Percentiles rank a stretch among this genome's conserved stretches.
Evolutionary conservation across 352 stramenopile genomes (phyloP).

Genomic region (Phytophthora quininea): DNA sequence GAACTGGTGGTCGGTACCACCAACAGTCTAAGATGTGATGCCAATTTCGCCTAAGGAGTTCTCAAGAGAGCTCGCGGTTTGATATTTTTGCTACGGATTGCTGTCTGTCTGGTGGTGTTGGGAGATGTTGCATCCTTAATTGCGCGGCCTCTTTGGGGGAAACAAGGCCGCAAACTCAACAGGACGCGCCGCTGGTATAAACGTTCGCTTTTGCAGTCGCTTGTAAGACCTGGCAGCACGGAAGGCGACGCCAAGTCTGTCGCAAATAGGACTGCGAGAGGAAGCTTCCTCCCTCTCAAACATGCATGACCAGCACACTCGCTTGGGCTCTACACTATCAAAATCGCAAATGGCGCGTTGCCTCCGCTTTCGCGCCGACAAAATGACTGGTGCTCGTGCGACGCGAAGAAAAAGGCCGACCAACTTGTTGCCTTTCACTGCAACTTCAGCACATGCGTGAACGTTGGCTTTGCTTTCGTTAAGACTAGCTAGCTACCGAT

Average conservation of each 20-base stretch:
- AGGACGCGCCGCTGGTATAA: slow-evolving; percentile 83
- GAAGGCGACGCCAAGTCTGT: slow-evolving; percentile 68
- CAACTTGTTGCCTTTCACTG: background rate
- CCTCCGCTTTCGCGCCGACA: background rate
- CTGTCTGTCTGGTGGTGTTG: background rate
- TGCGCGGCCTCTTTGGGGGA: slow-evolving; percentile 68
- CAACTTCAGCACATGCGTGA: background rate
- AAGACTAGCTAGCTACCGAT: too few species aligned
- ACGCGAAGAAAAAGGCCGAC: background rate
- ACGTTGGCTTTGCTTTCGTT: too few species aligned
- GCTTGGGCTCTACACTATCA: slow-evolving; percentile 1
- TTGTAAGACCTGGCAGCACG: slow-evolving; percentile 86
- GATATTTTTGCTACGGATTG: background rate
- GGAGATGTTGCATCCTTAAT: slow-evolving; percentile 82
- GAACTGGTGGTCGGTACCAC: too few species aligned
- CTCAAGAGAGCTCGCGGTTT: background rate
- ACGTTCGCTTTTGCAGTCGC: slow-evolving; percentile 84
- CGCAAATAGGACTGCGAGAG: slow-evolving; percentile 85
- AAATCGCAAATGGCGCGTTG: slow-evolving; percentile 20
- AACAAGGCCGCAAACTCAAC: slow-evolving; percentile 86
- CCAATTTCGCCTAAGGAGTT: background rate
- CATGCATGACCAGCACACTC: slow-evolving; percentile 8
- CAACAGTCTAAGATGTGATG: too few species aligned
- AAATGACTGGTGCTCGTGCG: slow-evolving; percentile 3
- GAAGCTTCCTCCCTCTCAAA: slow-evolving; percentile 12